Evolutionary conservation across 768 basidiomycete genomes (phyloP), one percentile per base, ranked within the genome.

Genomic region (Arthromyces matolae): DNA sequence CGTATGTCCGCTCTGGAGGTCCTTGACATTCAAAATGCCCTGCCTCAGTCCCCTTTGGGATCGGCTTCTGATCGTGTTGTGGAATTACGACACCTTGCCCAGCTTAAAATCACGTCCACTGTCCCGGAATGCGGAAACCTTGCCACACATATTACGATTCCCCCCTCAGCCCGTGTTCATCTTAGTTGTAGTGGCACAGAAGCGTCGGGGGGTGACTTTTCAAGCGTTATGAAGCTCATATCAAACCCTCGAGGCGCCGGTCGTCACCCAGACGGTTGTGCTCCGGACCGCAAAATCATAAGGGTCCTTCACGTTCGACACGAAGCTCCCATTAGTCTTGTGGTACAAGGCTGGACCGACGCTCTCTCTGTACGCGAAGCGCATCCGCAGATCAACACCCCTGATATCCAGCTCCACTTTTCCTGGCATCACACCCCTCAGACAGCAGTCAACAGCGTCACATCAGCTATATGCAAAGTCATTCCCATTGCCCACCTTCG

Each of bases 21-120:
- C 12, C 56, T 75, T n/a, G 57, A 68, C 47, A 58, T 75, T 4
- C 65, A 67, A 34, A 56, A 69, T 32, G 61, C 62, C 20, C 60
- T 74, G 5, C 70, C 71, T 10, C 52, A 54, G 12, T 51, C 62
- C 14, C 54, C 57, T 10, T 52, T 35, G 8, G 53, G 47, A 34
- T 36, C 36, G 13, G 20, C 45, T 8, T 25, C 42, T 1, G 45
- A 49, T 13, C 61, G 55, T 24, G 38, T 60, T 32, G 46, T 64
- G 23, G 45, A 46, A 13, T 55, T 70, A 7, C 29, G 56, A 10
- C 49, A 49, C 16, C 55, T 70, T 29, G 49, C 55, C 12, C 45
- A 52, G 14, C 37, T 68, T 7, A 37, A 47, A 20, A 42, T 67
- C 42, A 43, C 41, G 4, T 54, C 56, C 32, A 51, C 51, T 16